Base-by-base conservation (phyloP, 352 stramenopile species). In the Globisporangium polare region DNA sequence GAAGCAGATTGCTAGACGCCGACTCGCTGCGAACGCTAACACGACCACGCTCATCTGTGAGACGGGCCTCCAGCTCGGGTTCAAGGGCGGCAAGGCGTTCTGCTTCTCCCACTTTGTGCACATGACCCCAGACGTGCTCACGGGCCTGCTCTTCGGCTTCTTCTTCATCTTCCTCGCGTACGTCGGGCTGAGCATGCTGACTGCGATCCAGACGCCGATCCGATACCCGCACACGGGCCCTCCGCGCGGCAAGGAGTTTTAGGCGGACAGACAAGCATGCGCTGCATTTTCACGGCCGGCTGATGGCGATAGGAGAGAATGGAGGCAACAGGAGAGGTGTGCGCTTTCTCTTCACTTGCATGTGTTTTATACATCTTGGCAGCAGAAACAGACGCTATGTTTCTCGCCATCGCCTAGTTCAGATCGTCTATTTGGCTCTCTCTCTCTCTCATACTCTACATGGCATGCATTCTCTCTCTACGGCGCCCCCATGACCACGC, bases 31-130 rank as follows among this genome's bases (percentile, higher is more conserved):
- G 50, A 71, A 75, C 53, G 26, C 57, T 29, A 74, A 64, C 43
- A 29, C 47, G 42, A 60, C 57, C 3, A 58, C 58, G 13, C 58
- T 90, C 51, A 52, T 86, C 49, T 94, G 85, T 46, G 79, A 89
- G 45, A 66, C 69, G 15, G 83, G 79, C 51, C 89, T 89, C 64
- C 63, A 80, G 17, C 22, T 94, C 10, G 83, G 83, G 33, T 73
- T 74, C 47, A 78, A 77, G 49, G 68, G 59, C 2, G 77, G 77
- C 66, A 89, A 79, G 54, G 77, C 81, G 37, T 94, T 90, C 72
- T 94, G 85, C 78, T 94, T 92, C 58, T 90, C 85, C 59, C 85
- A 92, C 68, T 92, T 80, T 58, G 85, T 94, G 62, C 77, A 75
- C 73, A 90, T 91, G 76, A 94, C 85, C 33, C 85, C 85, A 10